Percentiles rank a stretch among this genome's conserved stretches.
Evolutionary conservation across 176 grass and related monocot genomes (phyloP).

Genomic region (Zoysia pacifica): DNA sequence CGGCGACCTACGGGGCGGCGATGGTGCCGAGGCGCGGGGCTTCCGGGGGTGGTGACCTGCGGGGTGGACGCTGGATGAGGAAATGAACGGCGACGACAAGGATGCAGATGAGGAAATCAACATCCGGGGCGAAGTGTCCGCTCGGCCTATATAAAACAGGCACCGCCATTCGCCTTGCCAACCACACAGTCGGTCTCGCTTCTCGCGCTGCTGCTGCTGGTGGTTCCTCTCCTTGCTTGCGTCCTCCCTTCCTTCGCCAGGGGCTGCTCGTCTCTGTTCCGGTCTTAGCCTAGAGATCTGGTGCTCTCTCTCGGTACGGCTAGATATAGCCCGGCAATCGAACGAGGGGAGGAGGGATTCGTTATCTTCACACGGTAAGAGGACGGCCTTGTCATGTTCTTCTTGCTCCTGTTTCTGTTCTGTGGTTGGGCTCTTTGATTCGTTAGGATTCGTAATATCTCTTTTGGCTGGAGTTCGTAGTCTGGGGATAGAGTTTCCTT

Average conservation of each 20-base stretch:
- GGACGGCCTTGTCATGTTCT: conserved; percentile 9
- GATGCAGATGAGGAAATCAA: not conserved
- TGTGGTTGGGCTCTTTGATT: not conserved
- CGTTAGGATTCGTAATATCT: not conserved
- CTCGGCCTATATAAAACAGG: conserved; percentile 31
- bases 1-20: too few relatives aligned
- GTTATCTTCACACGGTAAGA: not conserved
- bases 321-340: not conserved
- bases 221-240: not conserved
- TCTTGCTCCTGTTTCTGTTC: not conserved
- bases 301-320: not conserved
- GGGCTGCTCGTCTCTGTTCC: not conserved
- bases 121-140: conserved; percentile 23
- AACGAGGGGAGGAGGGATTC: not conserved
- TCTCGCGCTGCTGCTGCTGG: not conserved
- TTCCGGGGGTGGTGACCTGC: too few relatives aligned
- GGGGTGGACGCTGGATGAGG: too few relatives aligned
- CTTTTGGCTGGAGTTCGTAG: not conserved
- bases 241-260: too few relatives aligned
- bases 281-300: not conserved
- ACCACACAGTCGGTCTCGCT: too few relatives aligned
- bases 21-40: too few relatives aligned
- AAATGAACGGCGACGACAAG: too few relatives aligned
- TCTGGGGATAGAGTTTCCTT: not conserved
- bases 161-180: not conserved